Evolutionary conservation across 2,329 filamentous ascomycete species (phyloP).

Genomic region (Thelonectria olida): DNA sequence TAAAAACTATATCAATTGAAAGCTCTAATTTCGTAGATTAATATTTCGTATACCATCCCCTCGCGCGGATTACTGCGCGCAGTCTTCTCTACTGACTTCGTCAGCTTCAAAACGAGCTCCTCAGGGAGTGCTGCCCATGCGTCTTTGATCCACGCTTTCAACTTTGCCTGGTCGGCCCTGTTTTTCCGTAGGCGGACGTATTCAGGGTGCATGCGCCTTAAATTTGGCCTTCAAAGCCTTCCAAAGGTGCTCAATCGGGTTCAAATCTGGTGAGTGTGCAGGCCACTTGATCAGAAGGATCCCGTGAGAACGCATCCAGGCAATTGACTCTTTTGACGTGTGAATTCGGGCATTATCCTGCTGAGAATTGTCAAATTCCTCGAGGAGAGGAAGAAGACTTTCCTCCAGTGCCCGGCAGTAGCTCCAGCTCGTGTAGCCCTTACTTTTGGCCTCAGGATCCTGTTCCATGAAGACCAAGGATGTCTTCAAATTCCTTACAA

Average conservation of each 20-base stretch:
- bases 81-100: not conserved
- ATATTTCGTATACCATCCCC: conserved; percentile 18
- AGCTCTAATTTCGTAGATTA: not conserved
- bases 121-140: not conserved
- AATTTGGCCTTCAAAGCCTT: not conserved
- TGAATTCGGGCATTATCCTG: conserved; percentile 6
- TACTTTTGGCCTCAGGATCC: not conserved
- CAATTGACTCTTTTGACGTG: not conserved
- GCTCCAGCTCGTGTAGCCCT: not conserved
- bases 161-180: not conserved
- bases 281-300: not conserved
- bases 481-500: not conserved
- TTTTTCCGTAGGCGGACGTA: not conserved
- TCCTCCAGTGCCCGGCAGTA: not conserved
- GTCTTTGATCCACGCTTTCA: not conserved
- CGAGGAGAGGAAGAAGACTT: not conserved
- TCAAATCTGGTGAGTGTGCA: not conserved
- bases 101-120: not conserved
- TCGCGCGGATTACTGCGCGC: not conserved
- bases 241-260: conserved; percentile 5
- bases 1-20: not conserved
- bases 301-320: not conserved
- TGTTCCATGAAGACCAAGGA: not conserved
- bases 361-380: not conserved
- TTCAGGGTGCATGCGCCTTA: not conserved